These are phyloP conservation scores for Fusarium sp. DNA, from an alignment of 2,329 filamentous ascomycete species.

Conservation along the genomic window DNA sequence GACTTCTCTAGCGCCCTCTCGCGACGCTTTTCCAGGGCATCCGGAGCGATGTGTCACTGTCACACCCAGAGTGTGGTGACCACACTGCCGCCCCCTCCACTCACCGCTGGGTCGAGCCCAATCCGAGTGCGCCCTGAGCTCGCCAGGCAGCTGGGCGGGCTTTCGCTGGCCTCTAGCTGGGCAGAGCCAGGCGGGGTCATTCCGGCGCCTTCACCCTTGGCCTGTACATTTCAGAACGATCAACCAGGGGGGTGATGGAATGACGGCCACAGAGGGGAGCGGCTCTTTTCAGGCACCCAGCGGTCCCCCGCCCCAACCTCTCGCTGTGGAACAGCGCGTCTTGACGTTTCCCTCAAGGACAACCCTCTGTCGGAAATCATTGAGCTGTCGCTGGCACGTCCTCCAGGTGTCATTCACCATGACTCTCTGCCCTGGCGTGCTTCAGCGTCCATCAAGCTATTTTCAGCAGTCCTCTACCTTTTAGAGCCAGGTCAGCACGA, in stretches of 20 bases:
- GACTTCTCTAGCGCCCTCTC: constrained; percentile 35
- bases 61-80: constrained; percentile 33
- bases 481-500: not conserved
- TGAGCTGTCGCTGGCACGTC: not conserved
- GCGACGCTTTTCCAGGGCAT: constrained; percentile 41
- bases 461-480: not conserved
- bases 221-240: constrained; percentile 47
- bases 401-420: not conserved
- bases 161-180: constrained; percentile 23
- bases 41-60: constrained; percentile 43
- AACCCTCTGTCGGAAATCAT: not conserved
- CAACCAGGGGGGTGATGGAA: constrained; percentile 26
- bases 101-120: constrained; percentile 37
- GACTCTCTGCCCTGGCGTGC: not conserved
- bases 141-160: constrained; percentile 19
- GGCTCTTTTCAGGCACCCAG: constrained; percentile 34
- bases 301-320: constrained; percentile 28
- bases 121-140: constrained; percentile 34
- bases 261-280: constrained; percentile 25
- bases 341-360: not conserved
- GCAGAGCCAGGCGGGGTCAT: constrained; percentile 42
- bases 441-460: not conserved
- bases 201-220: constrained; percentile 45
- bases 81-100: constrained; percentile 22
- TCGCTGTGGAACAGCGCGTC: constrained; percentile 19